Conservation (phyloP, 208 protist genomes). For the Trypanosoma lewisi region DNA sequence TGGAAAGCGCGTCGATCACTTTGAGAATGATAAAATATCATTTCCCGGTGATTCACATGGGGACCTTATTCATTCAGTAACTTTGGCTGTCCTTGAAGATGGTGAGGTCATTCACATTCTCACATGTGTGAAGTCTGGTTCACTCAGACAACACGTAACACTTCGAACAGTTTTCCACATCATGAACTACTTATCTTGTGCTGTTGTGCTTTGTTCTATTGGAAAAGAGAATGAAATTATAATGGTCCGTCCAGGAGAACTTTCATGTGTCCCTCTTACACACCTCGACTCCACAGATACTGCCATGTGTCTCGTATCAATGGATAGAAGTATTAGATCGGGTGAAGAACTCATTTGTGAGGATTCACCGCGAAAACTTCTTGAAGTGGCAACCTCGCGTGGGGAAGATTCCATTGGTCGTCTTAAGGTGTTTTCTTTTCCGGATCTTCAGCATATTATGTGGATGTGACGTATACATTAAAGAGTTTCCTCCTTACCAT, state of each 20-base stretch:
- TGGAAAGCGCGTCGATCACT: constrained; percentile 5
- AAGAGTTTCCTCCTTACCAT: constrained; percentile 16
- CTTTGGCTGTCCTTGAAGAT: constrained; percentile 14
- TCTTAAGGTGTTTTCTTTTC: constrained; percentile 24
- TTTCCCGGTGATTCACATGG: neutral
- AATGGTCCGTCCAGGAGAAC: constrained; percentile 9
- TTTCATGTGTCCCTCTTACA: constrained; percentile 19
- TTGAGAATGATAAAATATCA: neutral
- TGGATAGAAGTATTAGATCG: constrained; percentile 5
- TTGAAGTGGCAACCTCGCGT: constrained; percentile 9
- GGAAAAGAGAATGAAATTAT: neutral
- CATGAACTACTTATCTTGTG: constrained; percentile 15
- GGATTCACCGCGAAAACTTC: constrained; percentile 6
- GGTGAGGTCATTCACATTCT: constrained; percentile 20
- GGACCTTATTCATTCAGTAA: constrained; percentile 7
- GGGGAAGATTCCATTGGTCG: constrained; percentile 28
- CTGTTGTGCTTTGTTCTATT: neutral
- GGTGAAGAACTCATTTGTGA: constrained; percentile 9
- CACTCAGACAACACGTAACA: constrained; percentile 15
- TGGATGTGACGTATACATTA: constrained; percentile 31
- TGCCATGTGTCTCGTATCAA: constrained; percentile 1
- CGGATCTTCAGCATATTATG: constrained; percentile 16
- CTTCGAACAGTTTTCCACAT: constrained; percentile 25
- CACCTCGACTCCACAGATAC: constrained; percentile 13
- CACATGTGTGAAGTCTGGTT: constrained; percentile 2